Conservation (phyloP, 441 rosid genomes). For the Flueggea neowawraea region DNA sequence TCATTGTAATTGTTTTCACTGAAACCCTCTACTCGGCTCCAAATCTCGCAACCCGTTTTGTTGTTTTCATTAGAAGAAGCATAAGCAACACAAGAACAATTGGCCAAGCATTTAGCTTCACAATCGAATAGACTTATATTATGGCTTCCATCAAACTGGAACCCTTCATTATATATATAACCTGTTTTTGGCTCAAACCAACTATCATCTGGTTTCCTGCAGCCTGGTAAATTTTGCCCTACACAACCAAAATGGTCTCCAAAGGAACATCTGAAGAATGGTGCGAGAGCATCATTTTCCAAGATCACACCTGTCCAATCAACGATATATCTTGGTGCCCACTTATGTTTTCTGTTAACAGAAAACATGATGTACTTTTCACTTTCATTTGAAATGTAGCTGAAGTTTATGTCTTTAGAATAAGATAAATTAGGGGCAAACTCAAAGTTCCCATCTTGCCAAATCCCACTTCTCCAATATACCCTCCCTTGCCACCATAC, state of each 20-base stretch:
- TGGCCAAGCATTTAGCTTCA: slow-evolving; percentile 10
- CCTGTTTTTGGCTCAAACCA: background rate
- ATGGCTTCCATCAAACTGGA: slow-evolving; percentile 5
- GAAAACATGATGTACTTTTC: background rate
- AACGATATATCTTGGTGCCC: too few relatives aligned
- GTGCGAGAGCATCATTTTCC: too few relatives aligned
- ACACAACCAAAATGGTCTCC: too few relatives aligned
- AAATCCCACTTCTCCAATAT: background rate
- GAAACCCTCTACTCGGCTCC: slow-evolving; percentile 8
- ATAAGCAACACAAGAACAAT: slow-evolving; percentile 25
- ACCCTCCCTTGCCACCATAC: background rate
- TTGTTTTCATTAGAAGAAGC: background rate
- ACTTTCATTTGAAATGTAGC: background rate
- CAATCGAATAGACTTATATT: slow-evolving; percentile 9
- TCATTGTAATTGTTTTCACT: too few relatives aligned
- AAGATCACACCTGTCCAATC: too few relatives aligned
- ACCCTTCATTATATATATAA: background rate
- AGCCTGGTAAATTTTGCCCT: too few relatives aligned
- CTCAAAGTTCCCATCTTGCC: background rate
- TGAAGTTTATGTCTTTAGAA: background rate
- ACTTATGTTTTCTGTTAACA: background rate
- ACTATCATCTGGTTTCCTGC: background rate
- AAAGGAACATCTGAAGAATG: too few relatives aligned
- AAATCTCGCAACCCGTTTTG: slow-evolving; percentile 19
- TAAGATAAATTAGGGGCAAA: background rate